phyloP scores from a whole-genome alignment of 345 rosid genomes.

The Anastatica hierochuntica region DNA sequence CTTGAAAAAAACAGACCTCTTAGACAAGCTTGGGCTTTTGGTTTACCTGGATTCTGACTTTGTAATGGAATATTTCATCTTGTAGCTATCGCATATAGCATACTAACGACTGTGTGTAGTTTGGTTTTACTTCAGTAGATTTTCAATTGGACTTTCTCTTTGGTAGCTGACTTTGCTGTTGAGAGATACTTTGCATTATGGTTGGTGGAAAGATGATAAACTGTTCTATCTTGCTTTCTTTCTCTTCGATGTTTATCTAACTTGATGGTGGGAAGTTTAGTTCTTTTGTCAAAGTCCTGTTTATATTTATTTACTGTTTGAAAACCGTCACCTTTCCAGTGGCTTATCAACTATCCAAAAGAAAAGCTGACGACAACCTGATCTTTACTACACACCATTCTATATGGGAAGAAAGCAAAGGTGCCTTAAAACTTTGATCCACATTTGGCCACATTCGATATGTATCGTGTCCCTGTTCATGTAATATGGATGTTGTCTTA shows the following conservation, averaged over 20 bases:
- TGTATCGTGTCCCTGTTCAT: not conserved
- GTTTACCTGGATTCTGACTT: too few species aligned
- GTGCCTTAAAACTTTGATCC: constrained; percentile 28
- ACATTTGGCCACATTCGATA: not conserved
- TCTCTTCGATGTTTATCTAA: not conserved
- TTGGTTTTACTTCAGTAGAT: not conserved
- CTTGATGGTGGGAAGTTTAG: not conserved
- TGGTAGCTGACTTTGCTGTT: not conserved
- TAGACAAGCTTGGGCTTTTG: too few species aligned
- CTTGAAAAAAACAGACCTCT: too few species aligned
- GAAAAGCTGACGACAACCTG: constrained; percentile 83
- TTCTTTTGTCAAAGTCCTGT: not conserved
- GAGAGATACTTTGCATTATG: not conserved
- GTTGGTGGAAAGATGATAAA: constrained; percentile 4
- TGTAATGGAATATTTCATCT: not conserved
- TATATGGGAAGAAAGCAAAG: constrained; percentile 97
- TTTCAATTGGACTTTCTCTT: not conserved
- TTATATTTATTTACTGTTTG: constrained; percentile 19
- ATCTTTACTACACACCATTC: constrained; percentile 62
- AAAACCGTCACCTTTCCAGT: too few species aligned
- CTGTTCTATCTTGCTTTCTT: not conserved
- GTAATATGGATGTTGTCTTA: not conserved
- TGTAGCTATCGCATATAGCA: too few species aligned
- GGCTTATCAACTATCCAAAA: constrained; percentile 93
- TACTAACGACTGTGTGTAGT: too few species aligned